Base-by-base conservation (phyloP, 768 basidiomycete genomes). In the Terana coerulea region DNA sequence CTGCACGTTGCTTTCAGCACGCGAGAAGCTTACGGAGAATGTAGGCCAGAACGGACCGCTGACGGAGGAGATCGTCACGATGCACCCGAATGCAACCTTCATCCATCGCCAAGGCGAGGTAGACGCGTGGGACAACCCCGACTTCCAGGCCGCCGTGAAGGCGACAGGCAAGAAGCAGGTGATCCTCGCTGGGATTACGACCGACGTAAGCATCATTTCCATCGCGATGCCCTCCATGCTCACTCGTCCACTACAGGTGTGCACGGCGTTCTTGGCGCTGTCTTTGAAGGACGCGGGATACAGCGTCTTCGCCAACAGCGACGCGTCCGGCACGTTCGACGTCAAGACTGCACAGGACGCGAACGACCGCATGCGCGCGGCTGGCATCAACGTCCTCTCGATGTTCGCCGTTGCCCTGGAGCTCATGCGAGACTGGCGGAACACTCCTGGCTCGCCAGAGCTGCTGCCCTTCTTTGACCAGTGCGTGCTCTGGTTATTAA, bases 371-470 rank as follows among this genome's bases (percentile, higher is more conserved):
- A 77, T 77, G 76, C 71, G 75, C 39, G 66, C 59, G 9, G 75
- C 74, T 9, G 76, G 75, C 8, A 72, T 79, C 4, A 67, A 76
- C 21, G 69, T 79, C 17, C 51, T 75, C 5, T 76, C 75, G 4
- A 59, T 70, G 56, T 77, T 77, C 55, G 71, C 76, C 6, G 62
- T 77, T 35, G 63, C 66, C 15, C 64, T 62, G 25, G 77, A 79
- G 59, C 66, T 77, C 34, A 76, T 79, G 75, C 63, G 75, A 33
- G 76, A 79, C 61, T 79, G 77, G 77, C 71, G 74, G 49, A 66
- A 69, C 56, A 72, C 71, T 4, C 75, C 77, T n/a, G 76, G 75
- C 3, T 56, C 74, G 1, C 15, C 43, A 14, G 67, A 76, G 58
- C 50, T 77, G 59, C 44, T 76, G 44, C 75, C 76, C 1, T 77